Percentiles rank a stretch among this genome's conserved stretches.
Evolutionary conservation across 495 filamentous ascomycete genomes (phyloP).

Genomic region (Aspergillus leporis): DNA sequence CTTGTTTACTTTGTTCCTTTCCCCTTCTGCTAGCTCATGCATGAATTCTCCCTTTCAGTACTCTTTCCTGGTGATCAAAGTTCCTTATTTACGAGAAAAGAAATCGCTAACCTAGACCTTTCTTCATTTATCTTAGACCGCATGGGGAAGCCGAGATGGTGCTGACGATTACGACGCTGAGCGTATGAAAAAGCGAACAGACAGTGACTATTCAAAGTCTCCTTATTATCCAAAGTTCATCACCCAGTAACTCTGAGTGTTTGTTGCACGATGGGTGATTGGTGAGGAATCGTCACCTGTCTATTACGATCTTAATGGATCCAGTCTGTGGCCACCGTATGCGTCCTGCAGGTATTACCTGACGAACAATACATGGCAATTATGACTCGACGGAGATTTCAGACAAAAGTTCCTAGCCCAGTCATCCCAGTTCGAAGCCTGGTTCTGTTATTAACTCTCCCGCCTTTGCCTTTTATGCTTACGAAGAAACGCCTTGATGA

Average conservation of each 20-base stretch:
- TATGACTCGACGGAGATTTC: constrained; percentile 1
- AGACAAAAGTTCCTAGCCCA: background rate
- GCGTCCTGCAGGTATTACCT: background rate
- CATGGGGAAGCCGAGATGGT: constrained; percentile 60
- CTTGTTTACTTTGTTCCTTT: constrained; percentile 18
- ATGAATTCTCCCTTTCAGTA: constrained; percentile 1
- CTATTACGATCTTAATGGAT: background rate
- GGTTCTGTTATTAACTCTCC: constrained; percentile 1
- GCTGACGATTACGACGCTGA: constrained; percentile 58
- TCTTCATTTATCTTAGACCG: constrained; percentile 38
- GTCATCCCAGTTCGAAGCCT: constrained; percentile 3
- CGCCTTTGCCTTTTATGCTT: constrained; percentile 17
- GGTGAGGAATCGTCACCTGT: background rate
- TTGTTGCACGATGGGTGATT: constrained; percentile 6
- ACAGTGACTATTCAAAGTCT: constrained; percentile 41
- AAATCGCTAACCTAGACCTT: constrained; percentile 7
- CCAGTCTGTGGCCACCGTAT: background rate
- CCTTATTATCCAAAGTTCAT: constrained; percentile 27
- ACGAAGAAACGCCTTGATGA: constrained; percentile 39
- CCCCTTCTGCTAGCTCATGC: background rate
- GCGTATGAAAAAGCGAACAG: constrained; percentile 54
- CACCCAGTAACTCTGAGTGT: constrained; percentile 26
- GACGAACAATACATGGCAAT: background rate
- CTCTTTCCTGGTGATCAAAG: constrained; percentile 13
- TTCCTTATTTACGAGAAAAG: background rate